A percentile compares a stretch with the other conserved stretches of the same genome.
Evolutionary conservation across 176 grass and related monocot species (phyloP).

Genomic region (Juncus effusus): DNA sequence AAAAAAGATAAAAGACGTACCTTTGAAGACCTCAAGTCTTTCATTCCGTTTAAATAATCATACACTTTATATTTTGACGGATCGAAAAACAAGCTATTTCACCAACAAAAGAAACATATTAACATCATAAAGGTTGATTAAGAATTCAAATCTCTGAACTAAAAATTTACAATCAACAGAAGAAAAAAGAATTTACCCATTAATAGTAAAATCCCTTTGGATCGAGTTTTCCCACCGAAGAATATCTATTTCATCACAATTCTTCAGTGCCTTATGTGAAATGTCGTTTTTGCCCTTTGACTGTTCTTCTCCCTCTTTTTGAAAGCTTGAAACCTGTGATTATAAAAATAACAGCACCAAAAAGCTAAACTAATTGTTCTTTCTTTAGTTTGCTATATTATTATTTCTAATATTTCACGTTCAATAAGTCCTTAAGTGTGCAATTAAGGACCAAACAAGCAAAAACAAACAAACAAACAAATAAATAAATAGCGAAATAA

Average conservation of each 20-base stretch:
- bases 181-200: constrained; percentile 39
- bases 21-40: constrained; percentile 65
- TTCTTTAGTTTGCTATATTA: too few relatives aligned
- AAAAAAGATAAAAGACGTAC: constrained; percentile 38
- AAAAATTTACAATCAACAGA: constrained; percentile 17
- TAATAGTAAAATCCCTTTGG: constrained; percentile 86
- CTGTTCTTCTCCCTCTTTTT: constrained; percentile 23
- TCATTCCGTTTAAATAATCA: constrained; percentile 92
- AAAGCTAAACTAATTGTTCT: not conserved
- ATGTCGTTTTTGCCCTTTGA: constrained; percentile 4
- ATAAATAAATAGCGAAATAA: too few relatives aligned
- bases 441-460: too few relatives aligned
- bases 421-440: too few relatives aligned
- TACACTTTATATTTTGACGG: constrained; percentile 51
- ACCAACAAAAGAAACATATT: constrained; percentile 21
- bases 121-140: constrained; percentile 29
- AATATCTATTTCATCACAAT: constrained; percentile 42
- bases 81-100: constrained; percentile 79
- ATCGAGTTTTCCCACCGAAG: constrained; percentile 81
- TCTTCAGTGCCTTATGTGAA: constrained; percentile 27
- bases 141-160: constrained; percentile 9
- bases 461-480: too few relatives aligned
- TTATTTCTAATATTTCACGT: too few relatives aligned
- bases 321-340: constrained; percentile 78
- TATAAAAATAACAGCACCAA: constrained; percentile 11